Base-by-base conservation (phyloP, 768 basidiomycete genomes). In the Cubamyces lactineus region DNA sequence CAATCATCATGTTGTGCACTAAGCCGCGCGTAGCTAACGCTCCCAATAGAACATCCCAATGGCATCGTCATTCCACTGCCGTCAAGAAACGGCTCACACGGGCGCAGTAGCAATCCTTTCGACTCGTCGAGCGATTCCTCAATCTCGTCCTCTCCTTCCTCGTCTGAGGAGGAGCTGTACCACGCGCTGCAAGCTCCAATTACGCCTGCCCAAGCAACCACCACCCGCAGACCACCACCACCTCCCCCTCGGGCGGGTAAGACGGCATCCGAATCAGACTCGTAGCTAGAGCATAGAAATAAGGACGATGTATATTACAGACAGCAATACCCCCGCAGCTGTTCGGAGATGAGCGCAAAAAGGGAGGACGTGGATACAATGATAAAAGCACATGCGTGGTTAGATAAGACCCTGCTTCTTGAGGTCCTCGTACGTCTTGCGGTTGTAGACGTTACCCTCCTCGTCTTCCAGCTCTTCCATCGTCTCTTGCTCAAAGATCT, bases 401-500 rank as follows among this genome's bases (percentile, higher is more conserved):
- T 53, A 92, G 59, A 96, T 91, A 59, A 96, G 78, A 59, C 95
- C 96, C 73, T 98, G 96, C 77, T 95, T 94, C 82, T 95, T 96
- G 67, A 97, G 80, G 71, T 96, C 94, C 69, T 96, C 94, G 71
- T 95, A 98, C n/a, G 94, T 96, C 81, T 97, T 97, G 70, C 89
- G 87, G 76, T 95, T 95, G 76, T 98, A 98, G 52, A 98, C 97
- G 69, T 99, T 98, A 16, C 97, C 97, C 73, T 98, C 97, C 48
- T 93, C 93, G 72, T 99, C 97, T 72, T 99, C 97, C 40, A 98
- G 83, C 75, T 99, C 97, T 74, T 98, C 97, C 85, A 96, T 96
- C 21, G 92, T 92, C 76, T 98, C 95, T 69, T 92, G 88, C 73
- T 92, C 88, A 61, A 91, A 91, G 56, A 98, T 89, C 71, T 98